Evolutionary conservation across 129 eudicot species (phyloP).

Genomic region (Flaveria brownii): DNA sequence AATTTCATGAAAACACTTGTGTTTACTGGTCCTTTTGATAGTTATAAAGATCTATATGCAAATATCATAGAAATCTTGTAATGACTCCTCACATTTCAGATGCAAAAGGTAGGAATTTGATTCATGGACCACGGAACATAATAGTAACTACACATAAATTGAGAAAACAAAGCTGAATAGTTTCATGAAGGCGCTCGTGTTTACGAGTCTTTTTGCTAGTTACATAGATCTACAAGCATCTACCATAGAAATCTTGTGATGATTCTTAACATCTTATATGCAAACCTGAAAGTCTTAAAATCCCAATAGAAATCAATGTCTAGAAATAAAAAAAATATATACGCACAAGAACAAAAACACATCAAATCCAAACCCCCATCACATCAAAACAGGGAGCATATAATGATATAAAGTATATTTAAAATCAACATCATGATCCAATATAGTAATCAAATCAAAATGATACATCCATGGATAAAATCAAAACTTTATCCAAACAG

Average conservation of each 20-base stretch:
- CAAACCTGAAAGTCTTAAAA: not conserved
- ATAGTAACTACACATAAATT: no score
- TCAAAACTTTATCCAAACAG: conserved; percentile 20
- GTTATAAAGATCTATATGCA: conserved; percentile 5
- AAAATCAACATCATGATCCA: conserved; percentile 30
- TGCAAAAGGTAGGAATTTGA: no score
- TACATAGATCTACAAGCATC: no score
- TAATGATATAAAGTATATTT: not conserved
- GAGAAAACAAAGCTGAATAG: no score
- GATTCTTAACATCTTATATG: not conserved
- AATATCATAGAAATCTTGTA: conserved; percentile 5
- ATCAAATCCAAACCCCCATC: conserved; percentile 18
- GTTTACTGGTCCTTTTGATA: not conserved
- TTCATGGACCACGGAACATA: no score
- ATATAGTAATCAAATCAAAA: not conserved
- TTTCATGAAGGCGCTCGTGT: no score
- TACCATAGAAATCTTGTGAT: no score
- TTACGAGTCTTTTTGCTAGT: no score
- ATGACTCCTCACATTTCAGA: not conserved
- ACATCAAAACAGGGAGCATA: conserved; percentile 29
- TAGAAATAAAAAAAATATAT: not conserved
- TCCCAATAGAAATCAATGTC: not conserved
- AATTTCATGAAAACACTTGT: not conserved
- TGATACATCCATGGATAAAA: conserved; percentile 17
- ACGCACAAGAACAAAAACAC: not conserved